Conservation (phyloP, 495 filamentous ascomycete species). For the Darksidea phi region DNA sequence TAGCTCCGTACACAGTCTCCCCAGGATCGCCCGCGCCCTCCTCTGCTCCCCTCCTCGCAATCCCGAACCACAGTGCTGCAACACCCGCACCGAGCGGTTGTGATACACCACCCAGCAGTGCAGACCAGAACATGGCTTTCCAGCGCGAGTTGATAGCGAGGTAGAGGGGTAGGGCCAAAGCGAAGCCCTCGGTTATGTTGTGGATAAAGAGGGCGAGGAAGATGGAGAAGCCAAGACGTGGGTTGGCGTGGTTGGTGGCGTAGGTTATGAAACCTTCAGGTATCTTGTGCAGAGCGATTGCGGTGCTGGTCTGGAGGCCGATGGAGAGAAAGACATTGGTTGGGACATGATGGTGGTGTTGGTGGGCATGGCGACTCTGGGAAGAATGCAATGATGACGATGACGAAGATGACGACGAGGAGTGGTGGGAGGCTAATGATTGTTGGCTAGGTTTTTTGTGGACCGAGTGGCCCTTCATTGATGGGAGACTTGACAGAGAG, state of each 20-base stretch:
- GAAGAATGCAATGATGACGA: not conserved
- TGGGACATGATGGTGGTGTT: slow-evolving; percentile 95
- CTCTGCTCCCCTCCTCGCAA: slow-evolving; percentile 46
- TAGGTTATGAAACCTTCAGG: slow-evolving; percentile 99
- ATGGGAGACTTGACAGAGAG: not conserved
- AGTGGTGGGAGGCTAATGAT: slow-evolving; percentile 67
- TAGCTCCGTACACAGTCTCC: slow-evolving; percentile 75
- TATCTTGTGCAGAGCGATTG: slow-evolving; percentile 94
- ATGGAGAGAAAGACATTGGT: slow-evolving; percentile 91
- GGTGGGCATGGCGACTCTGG: slow-evolving; percentile 10
- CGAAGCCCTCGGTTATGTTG: slow-evolving; percentile 96
- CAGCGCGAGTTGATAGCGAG: slow-evolving; percentile 74
- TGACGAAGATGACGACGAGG: not conserved
- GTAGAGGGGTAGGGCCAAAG: slow-evolving; percentile 86
- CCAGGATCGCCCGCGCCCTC: slow-evolving; percentile 51
- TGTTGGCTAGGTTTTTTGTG: slow-evolving; percentile 91
- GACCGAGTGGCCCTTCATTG: slow-evolving; percentile 32
- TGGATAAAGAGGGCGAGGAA: slow-evolving; percentile 96
- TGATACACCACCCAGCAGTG: slow-evolving; percentile 76
- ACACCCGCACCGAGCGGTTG: slow-evolving; percentile 84
- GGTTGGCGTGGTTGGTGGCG: slow-evolving; percentile 94
- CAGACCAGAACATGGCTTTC: slow-evolving; percentile 81
- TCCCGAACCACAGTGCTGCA: slow-evolving; percentile 76
- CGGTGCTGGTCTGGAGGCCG: slow-evolving; percentile 86
- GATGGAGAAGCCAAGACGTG: slow-evolving; percentile 79